Evolutionary conservation across 257 asterid species (phyloP).

Genomic region (Nicotiana tabacum): DNA sequence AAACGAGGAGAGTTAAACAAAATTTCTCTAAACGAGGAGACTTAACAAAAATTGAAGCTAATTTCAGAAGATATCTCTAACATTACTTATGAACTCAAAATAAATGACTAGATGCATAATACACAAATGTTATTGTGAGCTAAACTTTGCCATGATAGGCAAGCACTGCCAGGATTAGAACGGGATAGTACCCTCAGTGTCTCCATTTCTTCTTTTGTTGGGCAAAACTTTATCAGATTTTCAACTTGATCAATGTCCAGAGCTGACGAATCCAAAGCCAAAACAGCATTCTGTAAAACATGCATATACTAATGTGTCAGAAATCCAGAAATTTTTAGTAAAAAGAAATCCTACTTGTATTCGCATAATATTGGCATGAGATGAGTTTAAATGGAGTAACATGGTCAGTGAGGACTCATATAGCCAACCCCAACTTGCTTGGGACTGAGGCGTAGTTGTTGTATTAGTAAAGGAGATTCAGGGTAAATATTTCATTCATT

Average conservation of each 20-base stretch:
- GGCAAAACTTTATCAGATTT: constrained; percentile 94
- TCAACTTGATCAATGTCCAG: constrained; percentile 99
- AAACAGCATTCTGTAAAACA: constrained; percentile 60
- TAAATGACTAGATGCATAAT: not conserved
- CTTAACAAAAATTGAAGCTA: not conserved
- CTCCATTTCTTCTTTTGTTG: constrained; percentile 98
- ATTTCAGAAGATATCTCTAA: not conserved
- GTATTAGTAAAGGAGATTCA: not conserved
- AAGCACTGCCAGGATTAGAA: not conserved
- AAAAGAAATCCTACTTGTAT: not conserved
- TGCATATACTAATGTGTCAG: not conserved
- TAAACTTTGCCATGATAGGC: not conserved
- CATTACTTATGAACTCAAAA: not conserved
- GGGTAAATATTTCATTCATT: not conserved
- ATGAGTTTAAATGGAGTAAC: not conserved
- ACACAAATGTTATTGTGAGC: not conserved
- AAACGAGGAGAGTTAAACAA: not conserved
- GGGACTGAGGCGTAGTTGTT: not conserved
- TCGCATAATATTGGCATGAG: not conserved
- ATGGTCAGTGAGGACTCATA: not conserved
- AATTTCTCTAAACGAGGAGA: not conserved
- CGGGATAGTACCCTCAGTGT: constrained; percentile 60
- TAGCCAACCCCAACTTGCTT: not conserved
- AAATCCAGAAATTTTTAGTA: not conserved
- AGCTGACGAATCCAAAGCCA: constrained; percentile 85